Evolutionary conservation across 345 rosid species (phyloP), one percentile per base, ranked within the genome.

Genomic region (Sonneratia alba): DNA sequence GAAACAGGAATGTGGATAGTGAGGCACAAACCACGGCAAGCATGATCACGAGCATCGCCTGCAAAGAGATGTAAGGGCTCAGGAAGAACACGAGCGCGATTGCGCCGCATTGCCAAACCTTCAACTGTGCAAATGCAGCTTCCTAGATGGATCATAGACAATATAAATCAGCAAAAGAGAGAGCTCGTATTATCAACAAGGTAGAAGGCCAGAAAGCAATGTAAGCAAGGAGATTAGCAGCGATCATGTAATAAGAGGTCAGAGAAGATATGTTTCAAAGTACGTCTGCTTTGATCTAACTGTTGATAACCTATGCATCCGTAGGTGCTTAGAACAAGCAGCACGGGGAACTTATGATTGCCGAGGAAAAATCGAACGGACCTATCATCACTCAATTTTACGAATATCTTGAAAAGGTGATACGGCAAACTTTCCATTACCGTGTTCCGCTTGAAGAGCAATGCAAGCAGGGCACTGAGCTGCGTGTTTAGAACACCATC

Each of bases 81-180:
- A 91, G n/a, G 55, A 91, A 94, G 93, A 91, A 91, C 78, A 89
- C 92, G 4, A 80, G 78, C 34, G 98, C 90, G 66, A 85, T 87
- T 7, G 93, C 83, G 55, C 88, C 96, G 72, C 92, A 83, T 79
- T 93, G 97, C 98, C 97, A 91, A 55, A 91, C 88, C 89, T 91
- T 93, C 55, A 93, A 82, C 83, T 93, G 98, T 3, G 97, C 94
- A 81, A 93, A 93, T 37, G 98, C 91, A 77, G 96, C 97, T 85
- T 93, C 97, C 98, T 91, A 89, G 3, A 53, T 47, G 21, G 56
- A 51, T n/a, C 2, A 15, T 11, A 51, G 37, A 36, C 34, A 11
- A 55, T 21, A 38, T 16, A 6, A 12, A 38, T 14, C 34, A 57
- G 53, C 67, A 37, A 55, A 19, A 49, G 21, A 32, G 1, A 70